These are phyloP conservation scores for Lasiodiplodia theobromae DNA, from an alignment of 2,329 filamentous ascomycete species.

Conservation along the genomic window DNA sequence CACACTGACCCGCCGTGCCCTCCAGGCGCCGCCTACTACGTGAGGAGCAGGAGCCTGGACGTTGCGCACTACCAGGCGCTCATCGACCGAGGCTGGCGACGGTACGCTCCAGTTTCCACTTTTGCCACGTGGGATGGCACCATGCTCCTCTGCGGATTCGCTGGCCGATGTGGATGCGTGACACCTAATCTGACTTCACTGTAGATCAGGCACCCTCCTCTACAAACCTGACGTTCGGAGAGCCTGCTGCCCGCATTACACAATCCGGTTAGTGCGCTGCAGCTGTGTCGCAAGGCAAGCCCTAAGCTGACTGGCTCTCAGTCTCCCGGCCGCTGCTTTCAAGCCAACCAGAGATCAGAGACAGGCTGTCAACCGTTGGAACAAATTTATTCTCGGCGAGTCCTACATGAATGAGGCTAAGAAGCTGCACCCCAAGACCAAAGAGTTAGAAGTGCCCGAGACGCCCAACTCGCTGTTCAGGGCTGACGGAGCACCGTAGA, in stretches of 20 bases:
- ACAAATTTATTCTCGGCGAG: slow-evolving; percentile 73
- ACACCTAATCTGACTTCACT: slow-evolving; percentile 21
- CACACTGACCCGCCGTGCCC: not conserved
- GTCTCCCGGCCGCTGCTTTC: slow-evolving; percentile 71
- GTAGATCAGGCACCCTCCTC: slow-evolving; percentile 65
- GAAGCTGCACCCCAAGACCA: slow-evolving; percentile 70
- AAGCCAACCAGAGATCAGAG: slow-evolving; percentile 75
- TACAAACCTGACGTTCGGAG: slow-evolving; percentile 80
- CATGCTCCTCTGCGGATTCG: slow-evolving; percentile 13
- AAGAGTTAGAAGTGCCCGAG: slow-evolving; percentile 58
- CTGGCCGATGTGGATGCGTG: not conserved
- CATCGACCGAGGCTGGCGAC: slow-evolving; percentile 78
- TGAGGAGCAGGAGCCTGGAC: slow-evolving; percentile 66
- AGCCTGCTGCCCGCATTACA: slow-evolving; percentile 93
- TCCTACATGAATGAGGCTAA: slow-evolving; percentile 70
- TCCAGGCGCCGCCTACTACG: slow-evolving; percentile 77
- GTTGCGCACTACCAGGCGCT: slow-evolving; percentile 74
- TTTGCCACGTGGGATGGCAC: slow-evolving; percentile 25
- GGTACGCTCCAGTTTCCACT: slow-evolving; percentile 57
- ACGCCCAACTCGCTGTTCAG: not conserved
- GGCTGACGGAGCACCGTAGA: slow-evolving; percentile 40
- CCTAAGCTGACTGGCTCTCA: slow-evolving; percentile 34
- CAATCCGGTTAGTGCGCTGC: slow-evolving; percentile 61
- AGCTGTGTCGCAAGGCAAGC: slow-evolving; percentile 1
- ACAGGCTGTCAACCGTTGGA: slow-evolving; percentile 79